phyloP scores from a whole-genome alignment of 306 rosid genomes.

The Geum urbanum region DNA sequence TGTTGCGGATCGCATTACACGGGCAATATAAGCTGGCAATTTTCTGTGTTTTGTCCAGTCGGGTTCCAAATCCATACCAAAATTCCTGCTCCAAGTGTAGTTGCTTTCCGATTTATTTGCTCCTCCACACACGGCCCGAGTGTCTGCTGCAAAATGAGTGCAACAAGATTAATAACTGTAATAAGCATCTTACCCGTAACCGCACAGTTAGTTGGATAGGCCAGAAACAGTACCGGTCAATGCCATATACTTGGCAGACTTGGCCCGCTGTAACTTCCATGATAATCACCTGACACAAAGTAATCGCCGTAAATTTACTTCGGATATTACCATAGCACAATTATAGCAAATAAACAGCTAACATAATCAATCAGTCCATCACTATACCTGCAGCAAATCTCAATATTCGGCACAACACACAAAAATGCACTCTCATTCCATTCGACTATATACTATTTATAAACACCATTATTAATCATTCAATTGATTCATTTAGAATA shows the following conservation, averaged over 20 bases:
- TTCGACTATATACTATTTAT: slow-evolving; percentile 6
- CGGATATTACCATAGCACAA: slow-evolving; percentile 8
- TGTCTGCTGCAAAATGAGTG: slow-evolving; percentile 34
- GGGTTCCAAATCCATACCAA: slow-evolving; percentile 82
- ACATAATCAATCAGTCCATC: not conserved
- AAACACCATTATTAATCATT: not conserved
- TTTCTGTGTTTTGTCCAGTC: slow-evolving; percentile 67
- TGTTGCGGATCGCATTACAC: slow-evolving; percentile 66
- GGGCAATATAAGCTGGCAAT: slow-evolving; percentile 67
- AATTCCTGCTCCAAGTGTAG: slow-evolving; percentile 38
- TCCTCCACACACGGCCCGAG: slow-evolving; percentile 55
- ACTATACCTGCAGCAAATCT: not conserved
- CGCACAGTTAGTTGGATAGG: slow-evolving; percentile 4
- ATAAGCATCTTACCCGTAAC: not conserved
- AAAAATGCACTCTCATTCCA: not conserved
- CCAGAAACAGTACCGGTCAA: slow-evolving; percentile 38
- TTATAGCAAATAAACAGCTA: not conserved
- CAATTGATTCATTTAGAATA: not conserved
- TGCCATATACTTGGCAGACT: slow-evolving; percentile 47
- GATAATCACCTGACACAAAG: slow-evolving; percentile 29
- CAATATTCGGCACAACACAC: not conserved
- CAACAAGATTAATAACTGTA: not conserved
- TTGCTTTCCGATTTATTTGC: slow-evolving; percentile 29
- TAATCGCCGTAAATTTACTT: slow-evolving; percentile 11
- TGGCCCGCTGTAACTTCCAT: slow-evolving; percentile 79